Base-by-base conservation (phyloP, 2,329 filamentous ascomycete species). In the Neofusicoccum sp. region DNA sequence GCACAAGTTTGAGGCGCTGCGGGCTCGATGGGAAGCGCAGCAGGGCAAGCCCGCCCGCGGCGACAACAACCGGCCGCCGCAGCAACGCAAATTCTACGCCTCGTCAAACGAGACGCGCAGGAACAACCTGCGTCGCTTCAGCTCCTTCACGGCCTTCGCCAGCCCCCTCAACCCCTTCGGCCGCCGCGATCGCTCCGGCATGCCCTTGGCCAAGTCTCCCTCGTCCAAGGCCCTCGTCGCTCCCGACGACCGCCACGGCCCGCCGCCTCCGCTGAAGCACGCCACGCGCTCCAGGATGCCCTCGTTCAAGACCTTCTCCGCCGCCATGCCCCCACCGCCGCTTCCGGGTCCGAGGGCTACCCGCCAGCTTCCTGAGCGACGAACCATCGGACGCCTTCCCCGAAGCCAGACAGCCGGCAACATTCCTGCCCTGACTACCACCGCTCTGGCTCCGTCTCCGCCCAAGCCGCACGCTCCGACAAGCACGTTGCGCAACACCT, bases 91-190 rank as follows among this genome's bases (percentile, higher is more conserved):
- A 8, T 43, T 56, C 38, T 56, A 56, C 26, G 14, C 36, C 11
- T 43, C 51, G 14, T 56, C 51, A 14, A 43, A 12, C 28, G 51
- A 56, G 26, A n/a, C 45, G 16, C 57, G 57, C 45, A 38, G 44
- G 16, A 44, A 36, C 38, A 60, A 60, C 12, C 26, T 54, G 38
- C 58, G 48, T 24, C 58, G 48, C 36, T 53, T 60, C 47, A 60
- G 48, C 33, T 53, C 58, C 3, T 54, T 60, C 33, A 40, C 58
- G 30, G 38, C 58, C 14, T 44, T 51, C 40, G 31, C 58, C 24
- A 54, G 30, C 30, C 58, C 58, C 14, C 48, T 54, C 47, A 60
- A 60, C 31, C 58, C 58, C 2, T 60, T 60, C 31, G n/a, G 16
- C 14, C 58, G 48, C 31, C 58, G 58, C 40, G 47, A 58, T 26